phyloP scores from a whole-genome alignment of 495 filamentous ascomycete genomes.

The Hypomontagnella monticulosa region DNA sequence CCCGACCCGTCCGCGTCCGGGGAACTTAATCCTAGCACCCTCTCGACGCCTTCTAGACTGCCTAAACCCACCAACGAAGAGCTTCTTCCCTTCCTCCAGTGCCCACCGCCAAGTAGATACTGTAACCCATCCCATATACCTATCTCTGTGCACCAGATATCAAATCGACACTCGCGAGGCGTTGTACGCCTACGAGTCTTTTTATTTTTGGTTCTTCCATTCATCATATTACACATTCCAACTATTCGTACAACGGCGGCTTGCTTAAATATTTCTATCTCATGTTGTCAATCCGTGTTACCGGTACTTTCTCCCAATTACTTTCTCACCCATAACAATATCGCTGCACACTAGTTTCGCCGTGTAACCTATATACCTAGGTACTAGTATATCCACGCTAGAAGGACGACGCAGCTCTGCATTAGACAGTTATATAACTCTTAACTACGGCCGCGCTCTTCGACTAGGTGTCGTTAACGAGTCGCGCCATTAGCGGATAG shows the following conservation, averaged over 20 bases:
- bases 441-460: slow-evolving; percentile 1
- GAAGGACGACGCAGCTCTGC: slow-evolving; percentile 15
- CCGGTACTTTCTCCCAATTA: slow-evolving; percentile 14
- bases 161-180: slow-evolving; percentile 31
- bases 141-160: slow-evolving; percentile 29
- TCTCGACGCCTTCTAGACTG: slow-evolving; percentile 34
- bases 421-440: slow-evolving; percentile 5
- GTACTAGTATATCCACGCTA: slow-evolving; percentile 1
- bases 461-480: slow-evolving; percentile 19
- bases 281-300: slow-evolving; percentile 32
- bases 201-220: slow-evolving; percentile 11
- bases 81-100: slow-evolving; percentile 41
- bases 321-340: slow-evolving; percentile 19
- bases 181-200: slow-evolving; percentile 21
- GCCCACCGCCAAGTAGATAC: slow-evolving; percentile 26
- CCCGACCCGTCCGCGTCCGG: slow-evolving; percentile 42
- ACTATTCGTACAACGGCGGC: slow-evolving; percentile 22
- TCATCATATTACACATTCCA: slow-evolving; percentile 22
- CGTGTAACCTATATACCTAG: background rate
- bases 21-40: slow-evolving; percentile 31
- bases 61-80: slow-evolving; percentile 33
- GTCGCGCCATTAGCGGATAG: slow-evolving; percentile 36
- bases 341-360: background rate
- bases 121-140: slow-evolving; percentile 36
- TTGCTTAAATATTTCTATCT: slow-evolving; percentile 20